Evolutionary conservation across 1,284 basidiomycete genomes (phyloP).

Genomic region (Phaffia rhodozyma): DNA sequence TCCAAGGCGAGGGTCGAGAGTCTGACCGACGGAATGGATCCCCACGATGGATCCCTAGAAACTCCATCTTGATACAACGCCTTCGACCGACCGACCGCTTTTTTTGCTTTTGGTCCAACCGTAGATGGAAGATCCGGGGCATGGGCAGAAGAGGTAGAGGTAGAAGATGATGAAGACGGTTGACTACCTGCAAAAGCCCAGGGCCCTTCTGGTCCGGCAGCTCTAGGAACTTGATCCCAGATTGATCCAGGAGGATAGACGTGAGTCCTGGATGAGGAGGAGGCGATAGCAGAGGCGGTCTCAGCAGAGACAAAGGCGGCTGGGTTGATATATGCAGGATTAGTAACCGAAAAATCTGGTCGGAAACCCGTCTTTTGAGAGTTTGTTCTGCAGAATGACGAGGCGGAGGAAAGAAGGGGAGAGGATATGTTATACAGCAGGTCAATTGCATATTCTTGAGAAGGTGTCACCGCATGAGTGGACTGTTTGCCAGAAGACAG

Average conservation of each 20-base stretch:
- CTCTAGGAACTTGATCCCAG: conserved; percentile 20
- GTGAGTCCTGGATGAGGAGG: background rate
- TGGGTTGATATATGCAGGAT: no score
- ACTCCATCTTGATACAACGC: no score
- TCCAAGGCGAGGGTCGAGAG: background rate
- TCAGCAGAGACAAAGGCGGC: background rate
- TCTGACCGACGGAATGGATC: conserved; percentile 7
- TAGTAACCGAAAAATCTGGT: no score
- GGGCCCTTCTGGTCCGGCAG: conserved; percentile 20
- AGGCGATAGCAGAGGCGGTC: background rate
- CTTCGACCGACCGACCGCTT: conserved; percentile 11
- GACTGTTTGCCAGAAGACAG: no score
- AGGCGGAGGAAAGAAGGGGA: no score
- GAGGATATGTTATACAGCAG: no score
- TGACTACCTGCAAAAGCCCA: conserved; percentile 21
- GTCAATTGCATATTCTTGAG: no score
- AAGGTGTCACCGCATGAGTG: no score
- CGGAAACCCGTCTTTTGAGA: no score
- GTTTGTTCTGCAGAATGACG: no score
- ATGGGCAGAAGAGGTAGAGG: background rate
- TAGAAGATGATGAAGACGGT: background rate
- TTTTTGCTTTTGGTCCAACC: background rate
- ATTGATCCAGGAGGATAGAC: conserved; percentile 3
- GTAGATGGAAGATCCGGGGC: background rate
- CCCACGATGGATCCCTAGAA: no score